Conservation (phyloP, 2,329 filamentous ascomycete genomes). For the Diatrype stigma region DNA sequence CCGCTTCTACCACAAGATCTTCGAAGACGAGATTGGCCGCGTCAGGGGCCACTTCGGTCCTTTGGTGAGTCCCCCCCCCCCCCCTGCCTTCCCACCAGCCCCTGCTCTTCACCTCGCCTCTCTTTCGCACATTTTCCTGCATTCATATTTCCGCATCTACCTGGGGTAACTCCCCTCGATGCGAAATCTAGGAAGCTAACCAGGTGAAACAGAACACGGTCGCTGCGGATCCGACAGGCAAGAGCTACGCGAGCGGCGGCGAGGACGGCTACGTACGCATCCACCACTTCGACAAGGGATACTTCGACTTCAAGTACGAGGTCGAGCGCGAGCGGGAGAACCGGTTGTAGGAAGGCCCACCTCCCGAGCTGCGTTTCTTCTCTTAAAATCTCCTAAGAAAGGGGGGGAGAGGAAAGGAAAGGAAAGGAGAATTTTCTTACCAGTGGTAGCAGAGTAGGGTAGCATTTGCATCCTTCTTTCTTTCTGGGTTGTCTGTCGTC, state of each 20-base stretch:
- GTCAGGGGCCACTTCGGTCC: slow-evolving; percentile 96
- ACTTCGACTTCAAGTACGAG: slow-evolving; percentile 98
- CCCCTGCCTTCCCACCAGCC: too few relatives aligned
- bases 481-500: not conserved
- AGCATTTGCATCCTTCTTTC: not conserved
- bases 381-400: not conserved
- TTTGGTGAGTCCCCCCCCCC: slow-evolving; percentile 41
- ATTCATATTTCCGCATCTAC: too few relatives aligned
- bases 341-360: slow-evolving; percentile 21
- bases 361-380: not conserved
- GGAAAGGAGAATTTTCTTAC: too few relatives aligned
- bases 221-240: slow-evolving; percentile 85
- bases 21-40: slow-evolving; percentile 97
- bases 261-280: slow-evolving; percentile 98
- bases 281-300: slow-evolving; percentile 97
- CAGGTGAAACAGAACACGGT: slow-evolving; percentile 67
- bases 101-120: too few relatives aligned
- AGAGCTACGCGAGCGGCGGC: slow-evolving; percentile 89
- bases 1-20: slow-evolving; percentile 99
- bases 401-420: too few relatives aligned
- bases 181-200: not conserved
- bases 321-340: slow-evolving; percentile 77
- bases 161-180: not conserved
- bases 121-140: too few relatives aligned
- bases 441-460: not conserved